Conservation (phyloP, 106 monocot species). For the Dendrobium officinale region DNA sequence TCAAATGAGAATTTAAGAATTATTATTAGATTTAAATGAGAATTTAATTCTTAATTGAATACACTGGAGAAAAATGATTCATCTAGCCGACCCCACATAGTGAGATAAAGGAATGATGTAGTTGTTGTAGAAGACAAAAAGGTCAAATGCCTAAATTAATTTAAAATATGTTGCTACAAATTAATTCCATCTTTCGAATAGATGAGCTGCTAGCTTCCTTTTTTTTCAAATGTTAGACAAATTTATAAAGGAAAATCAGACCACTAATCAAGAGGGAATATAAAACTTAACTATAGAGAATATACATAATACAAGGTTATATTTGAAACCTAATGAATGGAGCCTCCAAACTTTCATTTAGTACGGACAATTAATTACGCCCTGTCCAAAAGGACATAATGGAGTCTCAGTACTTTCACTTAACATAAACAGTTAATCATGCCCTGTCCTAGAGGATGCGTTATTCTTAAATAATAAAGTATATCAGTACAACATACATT, state of each 20-base stretch:
- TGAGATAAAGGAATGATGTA: no score
- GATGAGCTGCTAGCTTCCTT: neutral
- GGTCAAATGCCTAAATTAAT: neutral
- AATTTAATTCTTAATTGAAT: no score
- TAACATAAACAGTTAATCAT: neutral
- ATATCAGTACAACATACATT: constrained; percentile 22
- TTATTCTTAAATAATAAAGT: neutral
- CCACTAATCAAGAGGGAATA: neutral
- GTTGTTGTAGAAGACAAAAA: neutral
- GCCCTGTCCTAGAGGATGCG: neutral
- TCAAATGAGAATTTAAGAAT: neutral
- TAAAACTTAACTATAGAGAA: neutral
- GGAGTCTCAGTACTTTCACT: neutral
- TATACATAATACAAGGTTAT: neutral
- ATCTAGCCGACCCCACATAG: no score
- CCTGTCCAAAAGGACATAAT: no score
- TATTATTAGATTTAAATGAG: no score
- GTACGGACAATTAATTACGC: neutral
- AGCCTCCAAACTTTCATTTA: neutral
- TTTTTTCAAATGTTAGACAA: neutral
- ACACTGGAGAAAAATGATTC: no score
- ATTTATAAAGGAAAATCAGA: neutral
- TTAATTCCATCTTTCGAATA: neutral
- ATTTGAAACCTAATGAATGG: neutral
- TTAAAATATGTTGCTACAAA: neutral